Base-by-base conservation (phyloP, 2,329 filamentous ascomycete genomes). In the Botrytis fabae region DNA sequence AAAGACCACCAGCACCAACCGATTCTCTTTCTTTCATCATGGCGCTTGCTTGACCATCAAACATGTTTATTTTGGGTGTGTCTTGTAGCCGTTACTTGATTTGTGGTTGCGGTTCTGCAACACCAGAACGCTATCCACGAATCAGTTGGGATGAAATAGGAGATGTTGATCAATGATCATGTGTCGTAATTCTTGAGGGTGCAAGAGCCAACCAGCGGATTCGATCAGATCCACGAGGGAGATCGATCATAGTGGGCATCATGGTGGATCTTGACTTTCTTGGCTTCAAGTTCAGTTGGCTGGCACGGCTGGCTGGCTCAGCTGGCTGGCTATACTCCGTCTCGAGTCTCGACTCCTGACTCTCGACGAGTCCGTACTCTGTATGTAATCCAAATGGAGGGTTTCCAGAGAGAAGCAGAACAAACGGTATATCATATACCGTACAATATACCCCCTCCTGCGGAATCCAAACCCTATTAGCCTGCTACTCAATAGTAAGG, bases 11-110 rank as follows among this genome's bases (percentile, higher is more conserved):
- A 68, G 35, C 35, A 68, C 48, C 48, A 54, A 54, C 12, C 48
- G 5, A 54, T 54, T 54, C 48, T 38, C 35, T 54, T 54, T 48
- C 22, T 54, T 25, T 25, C 38, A 28, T 54, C 48, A 66, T 32
- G 51, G 64, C 64, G 64, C 64, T 38, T 25, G 20, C 32, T 40
- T 66, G 32, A n/a, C 62, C 44, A 65, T 48, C 44, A 48, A 51
- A 51, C 28, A 51, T 38, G 32, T 51, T 35, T 65, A 25, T 61
- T 59, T 40, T 61, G 32, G 38, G 38, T 8, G 0, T 38, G 38
- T n/a, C 22, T 38, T 28, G 25, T 25, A 9, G 38, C 38, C 32
- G 32, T 12, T 46, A n/a, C 42, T 57, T 46, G 46, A 28, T 66
- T 54, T 54, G 48, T 54, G 48, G 48, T 25, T 14, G 48, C 16